Conservation (phyloP, 208 protist species). For the Trypanosoma lewisi region DNA sequence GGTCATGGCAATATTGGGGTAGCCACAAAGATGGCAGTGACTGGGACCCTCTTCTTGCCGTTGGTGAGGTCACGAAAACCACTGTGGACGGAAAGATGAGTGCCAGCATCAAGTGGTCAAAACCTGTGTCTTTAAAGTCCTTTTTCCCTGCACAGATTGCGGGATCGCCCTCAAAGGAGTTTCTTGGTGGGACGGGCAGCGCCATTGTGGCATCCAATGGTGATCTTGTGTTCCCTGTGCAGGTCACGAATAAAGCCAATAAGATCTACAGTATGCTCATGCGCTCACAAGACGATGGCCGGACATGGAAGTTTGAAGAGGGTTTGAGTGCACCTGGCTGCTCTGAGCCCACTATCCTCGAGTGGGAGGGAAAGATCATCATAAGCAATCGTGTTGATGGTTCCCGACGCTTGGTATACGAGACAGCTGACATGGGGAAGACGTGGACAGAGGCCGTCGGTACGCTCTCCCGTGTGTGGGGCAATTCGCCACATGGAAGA, state of each 20-base stretch:
- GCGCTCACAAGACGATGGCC: background rate
- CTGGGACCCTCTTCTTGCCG: too few relatives aligned
- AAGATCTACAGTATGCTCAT: background rate
- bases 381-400: too few relatives aligned
- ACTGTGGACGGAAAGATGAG: too few relatives aligned
- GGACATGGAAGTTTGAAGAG: too few relatives aligned
- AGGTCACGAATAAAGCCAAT: background rate
- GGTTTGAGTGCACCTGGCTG: too few relatives aligned
- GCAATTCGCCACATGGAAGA: conserved; percentile 1
- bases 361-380: too few relatives aligned
- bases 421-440: conserved; percentile 13
- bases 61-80: too few relatives aligned
- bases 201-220: too few relatives aligned
- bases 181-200: background rate
- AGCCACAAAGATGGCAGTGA: conserved; percentile 2
- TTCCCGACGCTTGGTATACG: too few relatives aligned
- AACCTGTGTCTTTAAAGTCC: background rate
- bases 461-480: conserved; percentile 17
- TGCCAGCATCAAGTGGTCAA: background rate
- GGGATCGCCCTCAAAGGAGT: background rate
- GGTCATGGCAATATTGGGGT: background rate
- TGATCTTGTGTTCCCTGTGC: background rate
- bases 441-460: conserved; percentile 10
- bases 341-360: too few relatives aligned
- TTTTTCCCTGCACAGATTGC: background rate